phyloP scores from a whole-genome alignment of 768 basidiomycete genomes.

The Hirschioporus abietinus region DNA sequence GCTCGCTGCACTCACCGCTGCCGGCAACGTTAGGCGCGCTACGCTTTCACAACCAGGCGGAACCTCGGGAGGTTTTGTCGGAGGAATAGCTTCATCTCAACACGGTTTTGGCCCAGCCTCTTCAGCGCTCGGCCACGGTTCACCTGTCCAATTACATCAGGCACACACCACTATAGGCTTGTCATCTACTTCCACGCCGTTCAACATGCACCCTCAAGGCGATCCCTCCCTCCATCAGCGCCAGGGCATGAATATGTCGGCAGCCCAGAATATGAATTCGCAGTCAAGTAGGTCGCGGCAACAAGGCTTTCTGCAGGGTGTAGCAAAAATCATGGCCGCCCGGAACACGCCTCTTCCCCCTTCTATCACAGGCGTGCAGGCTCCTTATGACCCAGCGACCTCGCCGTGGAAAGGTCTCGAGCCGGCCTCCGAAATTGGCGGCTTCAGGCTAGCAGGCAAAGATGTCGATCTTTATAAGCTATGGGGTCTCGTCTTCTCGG shows the following conservation, averaged over 20 bases:
- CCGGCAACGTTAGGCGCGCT: constrained; percentile 52
- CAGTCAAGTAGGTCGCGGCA: constrained; percentile 45
- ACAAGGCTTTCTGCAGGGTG: constrained; percentile 51
- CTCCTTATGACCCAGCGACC: constrained; percentile 55
- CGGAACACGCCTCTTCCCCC: constrained; percentile 68
- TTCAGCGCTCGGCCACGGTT: constrained; percentile 20
- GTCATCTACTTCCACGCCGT: constrained; percentile 28
- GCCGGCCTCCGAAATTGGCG: constrained; percentile 52
- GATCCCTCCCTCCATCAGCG: constrained; percentile 29
- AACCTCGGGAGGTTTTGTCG: constrained; percentile 66
- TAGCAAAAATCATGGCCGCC: constrained; percentile 54
- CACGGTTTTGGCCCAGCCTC: constrained; percentile 8
- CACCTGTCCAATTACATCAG: constrained; percentile 39
- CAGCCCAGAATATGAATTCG: constrained; percentile 30
- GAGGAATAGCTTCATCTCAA: constrained; percentile 38
- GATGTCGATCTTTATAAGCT: constrained; percentile 75
- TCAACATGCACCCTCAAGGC: constrained; percentile 32
- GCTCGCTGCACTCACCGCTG: constrained; percentile 71
- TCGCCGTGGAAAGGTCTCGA: constrained; percentile 68
- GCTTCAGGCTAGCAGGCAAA: constrained; percentile 63
- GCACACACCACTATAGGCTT: constrained; percentile 37
- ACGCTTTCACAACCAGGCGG: constrained; percentile 41
- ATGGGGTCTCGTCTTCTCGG: constrained; percentile 54
- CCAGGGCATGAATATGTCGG: constrained; percentile 22
- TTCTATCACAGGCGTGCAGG: constrained; percentile 57